Conservation (phyloP, 495 filamentous ascomycete genomes). For the Aspergillus sclerotioniger region DNA sequence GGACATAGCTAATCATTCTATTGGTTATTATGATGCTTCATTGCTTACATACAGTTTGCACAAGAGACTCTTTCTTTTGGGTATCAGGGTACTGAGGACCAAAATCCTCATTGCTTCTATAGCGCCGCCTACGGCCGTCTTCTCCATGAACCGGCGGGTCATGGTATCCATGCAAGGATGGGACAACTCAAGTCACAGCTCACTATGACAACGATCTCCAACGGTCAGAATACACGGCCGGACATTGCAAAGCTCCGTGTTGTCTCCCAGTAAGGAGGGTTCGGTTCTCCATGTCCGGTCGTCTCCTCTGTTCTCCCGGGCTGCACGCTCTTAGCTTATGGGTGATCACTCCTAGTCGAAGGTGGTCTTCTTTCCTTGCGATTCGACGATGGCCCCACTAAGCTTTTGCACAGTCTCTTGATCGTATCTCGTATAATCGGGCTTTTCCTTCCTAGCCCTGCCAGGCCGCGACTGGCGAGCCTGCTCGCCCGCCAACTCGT, state of each 20-base stretch:
- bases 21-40: background rate
- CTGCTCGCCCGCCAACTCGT: slow-evolving; percentile 23
- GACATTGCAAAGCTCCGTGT: background rate
- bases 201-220: background rate
- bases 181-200: background rate
- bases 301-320: background rate
- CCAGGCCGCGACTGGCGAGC: slow-evolving; percentile 18
- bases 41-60: background rate
- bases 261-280: background rate
- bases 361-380: slow-evolving; percentile 77
- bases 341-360: slow-evolving; percentile 56
- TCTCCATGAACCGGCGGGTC: background rate
- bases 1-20: too few relatives aligned
- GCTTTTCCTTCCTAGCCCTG: slow-evolving; percentile 27
- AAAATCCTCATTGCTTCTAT: background rate
- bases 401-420: slow-evolving; percentile 51
- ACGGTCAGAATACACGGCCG: background rate
- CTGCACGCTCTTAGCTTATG: background rate
- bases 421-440: slow-evolving; percentile 41
- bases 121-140: background rate
- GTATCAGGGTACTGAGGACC: background rate
- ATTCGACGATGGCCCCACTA: slow-evolving; percentile 75
- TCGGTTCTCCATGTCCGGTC: background rate
- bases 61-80: background rate
- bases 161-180: background rate